Evolutionary conservation across 1,284 basidiomycete genomes (phyloP).

Genomic region (Trichosporon ovoides): DNA sequence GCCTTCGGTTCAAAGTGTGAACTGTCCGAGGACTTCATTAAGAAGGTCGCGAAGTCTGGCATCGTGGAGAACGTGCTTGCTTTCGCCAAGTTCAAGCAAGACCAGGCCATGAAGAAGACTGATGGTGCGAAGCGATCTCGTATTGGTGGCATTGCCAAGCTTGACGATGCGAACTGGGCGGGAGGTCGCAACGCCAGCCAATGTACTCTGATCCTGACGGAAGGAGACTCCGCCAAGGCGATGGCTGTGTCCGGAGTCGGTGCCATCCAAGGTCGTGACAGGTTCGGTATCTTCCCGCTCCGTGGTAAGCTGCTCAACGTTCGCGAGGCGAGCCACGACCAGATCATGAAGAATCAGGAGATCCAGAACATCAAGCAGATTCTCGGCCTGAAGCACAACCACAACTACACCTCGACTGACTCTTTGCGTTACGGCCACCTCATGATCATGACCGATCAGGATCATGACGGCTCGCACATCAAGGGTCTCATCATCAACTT

Average conservation of each 20-base stretch:
- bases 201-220: conserved; percentile 97
- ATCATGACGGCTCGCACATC: conserved; percentile 99
- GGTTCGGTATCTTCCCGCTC: conserved; percentile 95
- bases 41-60: conserved; percentile 86
- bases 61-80: conserved; percentile 90
- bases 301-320: conserved; percentile 97
- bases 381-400: conserved; percentile 89
- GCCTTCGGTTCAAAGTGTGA: conserved; percentile 89
- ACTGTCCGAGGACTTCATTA: conserved; percentile 88
- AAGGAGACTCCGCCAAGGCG: conserved; percentile 98
- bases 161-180: conserved; percentile 97
- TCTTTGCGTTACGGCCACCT: conserved; percentile 87
- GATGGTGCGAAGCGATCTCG: conserved; percentile 89
- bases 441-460: conserved; percentile 99
- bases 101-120: conserved; percentile 91
- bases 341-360: conserved; percentile 97
- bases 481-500: conserved; percentile 99
- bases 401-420: conserved; percentile 68
- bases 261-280: conserved; percentile 84
- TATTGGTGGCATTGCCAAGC: conserved; percentile 84
- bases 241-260: conserved; percentile 90
- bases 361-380: conserved; percentile 98
- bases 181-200: conserved; percentile 73
- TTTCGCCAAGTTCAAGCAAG: conserved; percentile 96
- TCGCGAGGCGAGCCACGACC: conserved; percentile 90